A percentile compares a stretch with the other conserved stretches of the same genome.
These are phyloP conservation scores for Colletotrichum melonis DNA, from an alignment of 2,329 filamentous ascomycete genomes.

Conservation along the genomic window DNA sequence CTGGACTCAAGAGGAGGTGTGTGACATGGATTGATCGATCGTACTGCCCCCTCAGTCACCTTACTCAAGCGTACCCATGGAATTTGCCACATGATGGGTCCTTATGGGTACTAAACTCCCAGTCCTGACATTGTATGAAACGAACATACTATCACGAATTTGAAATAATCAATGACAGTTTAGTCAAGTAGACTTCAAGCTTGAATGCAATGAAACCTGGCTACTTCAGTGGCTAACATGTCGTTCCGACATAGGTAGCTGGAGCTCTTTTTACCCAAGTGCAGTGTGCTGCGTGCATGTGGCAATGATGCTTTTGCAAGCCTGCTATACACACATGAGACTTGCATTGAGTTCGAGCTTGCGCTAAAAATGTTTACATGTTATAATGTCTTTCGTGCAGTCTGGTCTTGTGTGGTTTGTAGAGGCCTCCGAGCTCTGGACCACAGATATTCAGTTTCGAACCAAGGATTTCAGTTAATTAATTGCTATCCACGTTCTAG, in stretches of 20 bases:
- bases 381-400: background rate
- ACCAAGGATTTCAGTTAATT: background rate
- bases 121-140: background rate
- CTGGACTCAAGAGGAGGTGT: background rate
- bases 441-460: background rate
- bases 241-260: too few relatives aligned
- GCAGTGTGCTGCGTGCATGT: too few relatives aligned
- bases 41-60: background rate
- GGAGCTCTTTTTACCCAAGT: too few relatives aligned
- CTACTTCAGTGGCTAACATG: too few relatives aligned
- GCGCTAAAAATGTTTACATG: background rate
- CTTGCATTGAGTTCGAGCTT: background rate
- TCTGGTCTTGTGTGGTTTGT: background rate
- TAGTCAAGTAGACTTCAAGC: background rate
- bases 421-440: background rate
- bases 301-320: background rate
- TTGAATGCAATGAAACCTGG: background rate
- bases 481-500: background rate
- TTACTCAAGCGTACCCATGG: background rate
- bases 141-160: background rate
- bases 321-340: background rate
- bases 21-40: background rate
- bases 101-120: background rate
- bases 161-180: background rate
- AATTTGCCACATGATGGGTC: background rate